phyloP scores from a whole-genome alignment of 495 filamentous ascomycete genomes.

The Hypomontagnella monticulosa region DNA sequence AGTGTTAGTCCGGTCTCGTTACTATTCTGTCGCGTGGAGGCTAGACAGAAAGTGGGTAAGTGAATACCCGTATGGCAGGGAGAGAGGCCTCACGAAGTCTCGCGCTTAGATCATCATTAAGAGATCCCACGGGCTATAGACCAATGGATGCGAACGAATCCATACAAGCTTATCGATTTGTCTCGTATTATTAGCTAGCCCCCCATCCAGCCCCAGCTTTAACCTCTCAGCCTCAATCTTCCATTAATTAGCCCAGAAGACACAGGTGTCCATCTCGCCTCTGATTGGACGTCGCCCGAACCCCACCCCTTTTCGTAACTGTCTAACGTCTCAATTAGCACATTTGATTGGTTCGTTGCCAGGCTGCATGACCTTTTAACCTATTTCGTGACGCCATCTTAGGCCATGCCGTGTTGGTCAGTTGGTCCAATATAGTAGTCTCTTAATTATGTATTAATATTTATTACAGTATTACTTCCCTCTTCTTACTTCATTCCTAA shows the following conservation, averaged over 20 bases:
- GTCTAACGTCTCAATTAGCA: constrained; percentile 5
- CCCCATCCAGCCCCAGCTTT: constrained; percentile 22
- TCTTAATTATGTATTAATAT: too few relatives aligned
- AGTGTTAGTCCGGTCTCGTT: too few relatives aligned
- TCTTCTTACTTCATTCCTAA: constrained; percentile 7
- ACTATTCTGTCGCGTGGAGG: not conserved
- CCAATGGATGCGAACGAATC: constrained; percentile 26
- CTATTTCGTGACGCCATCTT: constrained; percentile 1
- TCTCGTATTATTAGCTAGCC: constrained; percentile 32
- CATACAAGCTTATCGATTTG: constrained; percentile 7
- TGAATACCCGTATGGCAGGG: not conserved
- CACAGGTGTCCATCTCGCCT: not conserved
- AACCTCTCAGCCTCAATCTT: constrained; percentile 40
- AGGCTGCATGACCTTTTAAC: constrained; percentile 14
- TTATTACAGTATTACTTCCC: too few relatives aligned
- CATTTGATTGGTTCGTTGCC: constrained; percentile 19
- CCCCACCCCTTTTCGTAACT: too few relatives aligned
- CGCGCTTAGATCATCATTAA: constrained; percentile 34
- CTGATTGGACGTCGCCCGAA: constrained; percentile 25
- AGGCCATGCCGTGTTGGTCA: constrained; percentile 9
- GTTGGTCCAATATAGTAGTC: not conserved
- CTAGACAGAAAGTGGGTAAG: not conserved
- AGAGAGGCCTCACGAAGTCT: constrained; percentile 16
- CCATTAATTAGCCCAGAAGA: constrained; percentile 23
- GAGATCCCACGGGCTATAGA: constrained; percentile 7